Percentiles rank a stretch among this genome's conserved stretches.
phyloP scores from a whole-genome alignment of 75 land plant genomes.

The Adiantum capillusveneris region DNA sequence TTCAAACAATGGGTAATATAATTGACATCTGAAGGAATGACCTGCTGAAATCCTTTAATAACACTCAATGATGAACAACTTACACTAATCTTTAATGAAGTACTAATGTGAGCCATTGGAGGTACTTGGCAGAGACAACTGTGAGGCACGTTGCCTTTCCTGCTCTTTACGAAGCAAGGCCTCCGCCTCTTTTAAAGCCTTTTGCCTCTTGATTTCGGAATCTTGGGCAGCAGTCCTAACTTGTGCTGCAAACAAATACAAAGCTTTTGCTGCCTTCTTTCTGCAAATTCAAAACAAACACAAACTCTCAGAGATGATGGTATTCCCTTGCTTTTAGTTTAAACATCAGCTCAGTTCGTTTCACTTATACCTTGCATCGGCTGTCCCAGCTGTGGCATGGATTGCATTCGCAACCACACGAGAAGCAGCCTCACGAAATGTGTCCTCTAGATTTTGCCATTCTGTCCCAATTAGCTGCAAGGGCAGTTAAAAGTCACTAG shows the following conservation, averaged over 20 bases:
- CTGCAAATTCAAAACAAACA: conserved; percentile 3
- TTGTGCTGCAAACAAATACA: conserved; percentile 16
- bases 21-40: too few relatives aligned
- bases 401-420: conserved; percentile 25
- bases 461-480: conserved; percentile 16
- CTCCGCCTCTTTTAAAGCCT: conserved; percentile 18
- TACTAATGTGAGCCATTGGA: neutral
- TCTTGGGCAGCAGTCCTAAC: conserved; percentile 13
- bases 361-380: conserved; percentile 24
- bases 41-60: too few relatives aligned
- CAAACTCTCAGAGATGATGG: too few relatives aligned
- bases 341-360: too few relatives aligned
- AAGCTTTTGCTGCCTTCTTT: conserved; percentile 23
- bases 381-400: conserved; percentile 16
- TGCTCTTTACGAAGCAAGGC: conserved; percentile 16
- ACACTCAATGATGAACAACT: too few relatives aligned
- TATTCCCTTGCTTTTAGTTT: too few relatives aligned
- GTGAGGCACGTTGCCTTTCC: conserved; percentile 8
- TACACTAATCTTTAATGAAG: too few relatives aligned
- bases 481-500: too few relatives aligned
- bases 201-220: conserved; percentile 11
- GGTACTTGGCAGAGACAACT: neutral
- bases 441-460: conserved; percentile 14
- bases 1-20: too few relatives aligned
- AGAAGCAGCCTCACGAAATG: conserved; percentile 22